Percentiles rank a stretch among this genome's conserved stretches.
phyloP scores from a whole-genome alignment of 768 basidiomycete genomes.

The Mycena leptocephala region DNA sequence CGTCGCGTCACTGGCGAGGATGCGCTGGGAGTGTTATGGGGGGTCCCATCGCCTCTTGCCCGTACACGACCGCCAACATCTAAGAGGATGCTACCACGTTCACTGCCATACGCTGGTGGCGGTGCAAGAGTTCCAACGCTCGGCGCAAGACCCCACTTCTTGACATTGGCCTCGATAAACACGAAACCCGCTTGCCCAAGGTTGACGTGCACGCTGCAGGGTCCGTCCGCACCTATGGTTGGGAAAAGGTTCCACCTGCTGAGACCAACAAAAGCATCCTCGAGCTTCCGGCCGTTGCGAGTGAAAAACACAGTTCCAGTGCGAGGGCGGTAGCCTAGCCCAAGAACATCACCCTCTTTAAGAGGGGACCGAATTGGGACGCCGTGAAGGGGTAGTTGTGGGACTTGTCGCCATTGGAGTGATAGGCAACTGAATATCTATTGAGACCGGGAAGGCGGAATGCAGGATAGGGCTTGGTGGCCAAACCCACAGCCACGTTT shows the following conservation, averaged over 20 bases:
- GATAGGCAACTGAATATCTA: conserved; percentile 94
- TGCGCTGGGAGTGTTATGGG: conserved; percentile 58
- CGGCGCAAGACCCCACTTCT: conserved; percentile 99
- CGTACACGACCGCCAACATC: conserved; percentile 85
- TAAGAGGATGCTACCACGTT: conserved; percentile 95
- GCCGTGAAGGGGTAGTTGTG: conserved; percentile 97
- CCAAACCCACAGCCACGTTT: conserved; percentile 92
- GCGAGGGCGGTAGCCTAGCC: conserved; percentile 95
- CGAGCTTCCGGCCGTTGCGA: conserved; percentile 96
- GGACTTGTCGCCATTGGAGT: conserved; percentile 96
- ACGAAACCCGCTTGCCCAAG: conserved; percentile 98
- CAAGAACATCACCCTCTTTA: conserved; percentile 96
- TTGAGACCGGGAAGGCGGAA: conserved; percentile 93
- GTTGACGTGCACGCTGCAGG: conserved; percentile 97
- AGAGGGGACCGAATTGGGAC: conserved; percentile 86
- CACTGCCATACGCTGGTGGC: conserved; percentile 97
- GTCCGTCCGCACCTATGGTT: conserved; percentile 95
- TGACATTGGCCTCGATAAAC: conserved; percentile 99
- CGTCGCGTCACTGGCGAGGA: conserved; percentile 61
- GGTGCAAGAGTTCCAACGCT: conserved; percentile 98
- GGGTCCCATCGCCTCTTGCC: conserved; percentile 55
- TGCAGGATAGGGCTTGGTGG: conserved; percentile 97
- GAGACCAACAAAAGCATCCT: conserved; percentile 95
- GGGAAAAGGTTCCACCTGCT: conserved; percentile 96
- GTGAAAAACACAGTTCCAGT: conserved; percentile 99